Conservation (phyloP, 1,139 yeast species). For the Torulaspora pretoriensis region DNA sequence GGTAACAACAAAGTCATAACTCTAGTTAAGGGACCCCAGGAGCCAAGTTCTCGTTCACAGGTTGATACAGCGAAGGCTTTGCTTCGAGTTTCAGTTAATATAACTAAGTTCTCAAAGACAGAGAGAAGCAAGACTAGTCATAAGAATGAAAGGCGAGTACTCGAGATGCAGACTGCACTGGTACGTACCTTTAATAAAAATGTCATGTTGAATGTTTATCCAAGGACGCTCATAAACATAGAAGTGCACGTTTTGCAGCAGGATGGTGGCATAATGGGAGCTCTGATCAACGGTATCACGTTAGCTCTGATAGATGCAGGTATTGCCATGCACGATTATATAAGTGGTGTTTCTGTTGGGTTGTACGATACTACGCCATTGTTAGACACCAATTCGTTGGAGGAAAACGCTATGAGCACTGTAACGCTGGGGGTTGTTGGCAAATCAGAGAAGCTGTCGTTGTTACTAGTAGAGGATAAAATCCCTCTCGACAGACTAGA, state of each 20-base stretch:
- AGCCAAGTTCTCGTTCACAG: slow-evolving; percentile 56
- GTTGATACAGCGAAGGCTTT: slow-evolving; percentile 47
- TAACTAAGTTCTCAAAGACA: slow-evolving; percentile 77
- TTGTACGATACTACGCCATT: slow-evolving; percentile 70
- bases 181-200: slow-evolving; percentile 81
- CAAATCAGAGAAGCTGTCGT: slow-evolving; percentile 68
- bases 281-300: slow-evolving; percentile 82
- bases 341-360: slow-evolving; percentile 77
- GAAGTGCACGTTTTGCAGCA: slow-evolving; percentile 75
- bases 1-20: slow-evolving; percentile 90
- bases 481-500: slow-evolving; percentile 81
- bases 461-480: slow-evolving; percentile 73
- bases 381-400: slow-evolving; percentile 75
- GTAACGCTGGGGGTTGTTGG: slow-evolving; percentile 85
- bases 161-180: slow-evolving; percentile 70
- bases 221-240: slow-evolving; percentile 74
- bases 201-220: slow-evolving; percentile 67
- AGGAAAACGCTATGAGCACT: slow-evolving; percentile 77
- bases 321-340: slow-evolving; percentile 87
- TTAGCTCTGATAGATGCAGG: slow-evolving; percentile 94
- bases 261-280: slow-evolving; percentile 84
- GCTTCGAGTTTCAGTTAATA: slow-evolving; percentile 59
- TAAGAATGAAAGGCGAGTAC: slow-evolving; percentile 63
- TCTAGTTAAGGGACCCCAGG: slow-evolving; percentile 85
- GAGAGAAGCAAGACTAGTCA: slow-evolving; percentile 60